Evolutionary conservation across 2,329 filamentous ascomycete genomes (phyloP).

Genomic region (Fusarium solani-melongenae): DNA sequence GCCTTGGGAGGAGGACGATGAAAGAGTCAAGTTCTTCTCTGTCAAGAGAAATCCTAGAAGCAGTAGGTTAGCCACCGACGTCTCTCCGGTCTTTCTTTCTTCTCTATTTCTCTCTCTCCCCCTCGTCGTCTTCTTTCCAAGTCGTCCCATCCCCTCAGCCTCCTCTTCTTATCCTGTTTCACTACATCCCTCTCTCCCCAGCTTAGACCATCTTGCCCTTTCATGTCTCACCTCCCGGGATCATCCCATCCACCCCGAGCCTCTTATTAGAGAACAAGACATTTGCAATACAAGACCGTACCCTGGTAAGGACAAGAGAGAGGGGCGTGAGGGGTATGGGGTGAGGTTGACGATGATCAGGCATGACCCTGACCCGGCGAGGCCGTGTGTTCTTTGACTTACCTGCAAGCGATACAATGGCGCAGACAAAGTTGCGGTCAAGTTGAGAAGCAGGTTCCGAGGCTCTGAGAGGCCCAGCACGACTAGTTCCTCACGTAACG

Average conservation of each 20-base stretch:
- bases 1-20: conserved; percentile 12
- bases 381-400: conserved; percentile 6
- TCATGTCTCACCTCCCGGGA: background rate
- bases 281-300: background rate
- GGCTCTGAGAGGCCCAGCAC: background rate
- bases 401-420: background rate
- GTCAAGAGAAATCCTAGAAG: conserved; percentile 15
- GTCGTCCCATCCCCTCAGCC: background rate
- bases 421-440: background rate
- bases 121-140: background rate
- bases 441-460: background rate
- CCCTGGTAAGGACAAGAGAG: background rate
- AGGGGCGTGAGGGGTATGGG: background rate
- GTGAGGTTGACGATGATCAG: background rate
- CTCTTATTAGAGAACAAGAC: background rate
- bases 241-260: background rate
- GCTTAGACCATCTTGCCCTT: background rate
- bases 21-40: conserved; percentile 12
- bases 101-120: background rate
- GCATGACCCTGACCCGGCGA: background rate
- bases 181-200: conserved; percentile 1
- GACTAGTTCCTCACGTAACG: background rate
- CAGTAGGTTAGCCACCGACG: conserved; percentile 25
- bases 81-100: background rate
- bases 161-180: conserved; percentile 6